Conservation (phyloP, 2,329 filamentous ascomycete species). For the Cercospora berteroae region DNA sequence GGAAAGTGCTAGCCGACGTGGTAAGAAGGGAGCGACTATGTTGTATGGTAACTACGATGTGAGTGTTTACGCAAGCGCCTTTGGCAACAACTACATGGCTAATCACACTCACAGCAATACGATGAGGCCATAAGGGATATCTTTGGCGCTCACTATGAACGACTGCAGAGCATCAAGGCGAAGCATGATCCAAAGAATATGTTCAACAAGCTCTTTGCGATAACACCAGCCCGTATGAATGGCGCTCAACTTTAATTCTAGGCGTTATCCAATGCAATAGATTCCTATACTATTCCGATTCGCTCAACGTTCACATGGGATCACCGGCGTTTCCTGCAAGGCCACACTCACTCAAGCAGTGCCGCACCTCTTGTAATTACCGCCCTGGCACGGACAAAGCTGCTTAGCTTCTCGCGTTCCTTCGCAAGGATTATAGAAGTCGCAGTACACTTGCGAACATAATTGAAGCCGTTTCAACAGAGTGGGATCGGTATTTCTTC, state of each 20-base stretch:
- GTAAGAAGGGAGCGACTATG: conserved; percentile 31
- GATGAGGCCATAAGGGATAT: conserved; percentile 39
- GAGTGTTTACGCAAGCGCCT: conserved; percentile 5
- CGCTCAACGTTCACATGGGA: too few species aligned
- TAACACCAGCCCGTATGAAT: conserved; percentile 15
- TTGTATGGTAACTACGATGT: conserved; percentile 35
- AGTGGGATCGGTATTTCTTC: neutral
- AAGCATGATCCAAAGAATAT: conserved; percentile 49
- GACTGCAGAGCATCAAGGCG: conserved; percentile 46
- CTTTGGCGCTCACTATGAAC: conserved; percentile 46
- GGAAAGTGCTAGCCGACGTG: conserved; percentile 21
- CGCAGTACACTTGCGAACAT: neutral
- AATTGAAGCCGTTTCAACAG: neutral
- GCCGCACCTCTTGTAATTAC: neutral
- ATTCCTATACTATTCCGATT: neutral
- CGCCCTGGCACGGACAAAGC: neutral
- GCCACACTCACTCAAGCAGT: neutral
- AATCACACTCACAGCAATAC: conserved; percentile 26
- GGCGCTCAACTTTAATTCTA: neutral
- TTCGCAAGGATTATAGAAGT: neutral
- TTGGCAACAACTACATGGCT: too few species aligned
- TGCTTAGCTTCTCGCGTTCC: neutral
- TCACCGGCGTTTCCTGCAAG: neutral
- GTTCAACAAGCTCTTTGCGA: conserved; percentile 44
- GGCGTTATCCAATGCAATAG: neutral